phyloP scores from a whole-genome alignment of 768 basidiomycete genomes.

The Lactarius hatsudake region DNA sequence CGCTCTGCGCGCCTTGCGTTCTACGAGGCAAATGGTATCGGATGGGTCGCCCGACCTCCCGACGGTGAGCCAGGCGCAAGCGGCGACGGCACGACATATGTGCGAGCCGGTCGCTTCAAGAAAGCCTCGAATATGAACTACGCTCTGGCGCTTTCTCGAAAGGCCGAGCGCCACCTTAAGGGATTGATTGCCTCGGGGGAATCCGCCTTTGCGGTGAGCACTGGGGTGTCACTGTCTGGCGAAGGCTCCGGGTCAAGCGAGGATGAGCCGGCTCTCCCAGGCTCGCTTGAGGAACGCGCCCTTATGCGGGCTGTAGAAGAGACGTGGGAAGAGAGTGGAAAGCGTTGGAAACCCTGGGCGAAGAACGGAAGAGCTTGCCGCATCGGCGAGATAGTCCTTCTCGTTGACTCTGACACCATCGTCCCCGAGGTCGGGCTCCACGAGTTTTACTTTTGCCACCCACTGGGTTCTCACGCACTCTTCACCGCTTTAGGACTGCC shows the following conservation, averaged over 20 bases:
- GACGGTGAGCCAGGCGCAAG: constrained; percentile 39
- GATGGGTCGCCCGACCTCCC: constrained; percentile 57
- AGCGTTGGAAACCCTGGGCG: constrained; percentile 35
- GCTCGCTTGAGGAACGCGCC: constrained; percentile 48
- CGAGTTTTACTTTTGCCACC: not conserved
- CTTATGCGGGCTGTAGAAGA: constrained; percentile 52
- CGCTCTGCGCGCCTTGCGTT: constrained; percentile 47
- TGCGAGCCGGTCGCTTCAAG: constrained; percentile 50
- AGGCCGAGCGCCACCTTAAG: constrained; percentile 37
- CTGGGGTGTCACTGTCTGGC: constrained; percentile 31
- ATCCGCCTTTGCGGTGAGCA: constrained; percentile 15
- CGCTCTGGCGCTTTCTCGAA: constrained; percentile 35
- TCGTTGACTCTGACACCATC: constrained; percentile 51
- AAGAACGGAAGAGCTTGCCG: constrained; percentile 43
- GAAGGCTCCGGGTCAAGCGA: constrained; percentile 29
- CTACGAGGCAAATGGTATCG: constrained; percentile 57
- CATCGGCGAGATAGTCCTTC: constrained; percentile 45
- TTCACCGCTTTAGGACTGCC: constrained; percentile 40
- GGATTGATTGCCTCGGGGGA: constrained; percentile 26
- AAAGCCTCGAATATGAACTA: constrained; percentile 54
- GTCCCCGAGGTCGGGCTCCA: constrained; percentile 40
- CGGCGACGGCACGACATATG: constrained; percentile 40
- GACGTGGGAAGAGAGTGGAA: constrained; percentile 40
- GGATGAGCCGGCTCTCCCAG: constrained; percentile 31
- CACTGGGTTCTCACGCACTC: constrained; percentile 11